A percentile compares a stretch with the other conserved stretches of the same genome.
Conservation (phyloP, 2,329 filamentous ascomycete genomes). For the Penicillium sumatraense region DNA sequence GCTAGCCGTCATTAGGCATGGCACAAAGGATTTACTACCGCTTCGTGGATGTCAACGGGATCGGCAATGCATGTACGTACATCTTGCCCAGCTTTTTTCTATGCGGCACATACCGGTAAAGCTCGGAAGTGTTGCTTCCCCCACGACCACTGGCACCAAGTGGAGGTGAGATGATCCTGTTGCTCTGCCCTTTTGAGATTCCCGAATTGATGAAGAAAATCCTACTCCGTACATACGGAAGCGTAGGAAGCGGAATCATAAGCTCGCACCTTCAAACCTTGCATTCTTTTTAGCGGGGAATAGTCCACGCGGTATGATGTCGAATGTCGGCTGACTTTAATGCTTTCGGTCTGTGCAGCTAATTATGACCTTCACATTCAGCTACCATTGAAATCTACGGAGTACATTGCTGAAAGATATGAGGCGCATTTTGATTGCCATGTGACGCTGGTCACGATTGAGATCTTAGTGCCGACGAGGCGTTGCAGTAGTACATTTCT, state of each 20-base stretch:
- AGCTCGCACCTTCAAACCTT: constrained; percentile 15
- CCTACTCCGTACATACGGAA: too few species aligned
- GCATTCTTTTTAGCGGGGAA: constrained; percentile 17
- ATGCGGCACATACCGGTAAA: constrained; percentile 3
- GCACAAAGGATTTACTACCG: not conserved
- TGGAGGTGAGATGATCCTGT: constrained; percentile 5
- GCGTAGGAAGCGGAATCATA: too few species aligned
- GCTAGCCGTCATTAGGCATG: not conserved
- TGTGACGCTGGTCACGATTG: constrained; percentile 4
- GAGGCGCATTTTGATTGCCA: constrained; percentile 5
- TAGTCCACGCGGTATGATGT: constrained; percentile 40
- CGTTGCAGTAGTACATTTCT: not conserved
- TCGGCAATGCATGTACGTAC: constrained; percentile 12
- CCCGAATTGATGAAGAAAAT: constrained; percentile 14
- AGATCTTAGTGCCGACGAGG: not conserved
- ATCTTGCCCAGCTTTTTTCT: not conserved
- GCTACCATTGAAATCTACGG: not conserved
- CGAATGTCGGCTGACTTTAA: constrained; percentile 38
- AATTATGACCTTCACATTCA: constrained; percentile 33
- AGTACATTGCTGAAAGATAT: not conserved
- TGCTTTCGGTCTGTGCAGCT: constrained; percentile 46
- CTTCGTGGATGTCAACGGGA: constrained; percentile 6
- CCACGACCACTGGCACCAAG: not conserved
- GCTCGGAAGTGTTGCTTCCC: not conserved
- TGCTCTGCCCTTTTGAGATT: not conserved